Base-by-base conservation (phyloP, 2,329 filamentous ascomycete genomes). In the Aureobasidium sp. region DNA sequence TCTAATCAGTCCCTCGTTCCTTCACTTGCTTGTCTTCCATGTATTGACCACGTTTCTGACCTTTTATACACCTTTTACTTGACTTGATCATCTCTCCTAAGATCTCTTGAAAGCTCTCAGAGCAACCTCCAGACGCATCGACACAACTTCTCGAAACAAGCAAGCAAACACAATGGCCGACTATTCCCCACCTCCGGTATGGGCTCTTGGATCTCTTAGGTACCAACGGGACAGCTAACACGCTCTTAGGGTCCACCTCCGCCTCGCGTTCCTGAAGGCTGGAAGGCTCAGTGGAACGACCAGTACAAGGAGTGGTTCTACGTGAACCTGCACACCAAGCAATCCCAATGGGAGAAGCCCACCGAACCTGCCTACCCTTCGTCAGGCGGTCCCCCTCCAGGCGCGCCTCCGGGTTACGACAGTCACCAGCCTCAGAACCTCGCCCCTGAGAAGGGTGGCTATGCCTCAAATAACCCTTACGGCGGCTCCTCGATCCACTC, bases 281-380 rank as follows among this genome's bases (percentile, higher is more conserved):
- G 90, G 89, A 86, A 89, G 70, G 88, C 87, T 12, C 84, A 90
- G 66, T 96, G 87, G 84, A 94, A 96, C 74, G 85, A 88, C 0
- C 86, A 94, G 71, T 96, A 96, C 79, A 87, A 87, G 70, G 88
- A 94, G 82, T 96, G 90, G 87, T 96, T 94, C 83, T 97, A 89
- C 78, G 89, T 96, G 64, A 94, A 97, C 78, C 84, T 89, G 64
- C 84, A 87, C 75, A 96, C 91, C 66, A 94, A 94, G 70, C 82
- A 88, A 72, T 96, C 92, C 5, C 89, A 93, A 81, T 97, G 92
- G 92, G 89, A 96, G 5, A 87, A 85, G 68, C 91, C 91, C 20
- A 90, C 86, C 41, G 81, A 81, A 59, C 87, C 89, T 47, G 85
- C 85, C 58, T 82, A 84, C 66, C 75, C 80, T 8, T 74, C 72